Base-by-base conservation (phyloP, 768 basidiomycete genomes). In the Leucosporidium creatinivorum region DNA sequence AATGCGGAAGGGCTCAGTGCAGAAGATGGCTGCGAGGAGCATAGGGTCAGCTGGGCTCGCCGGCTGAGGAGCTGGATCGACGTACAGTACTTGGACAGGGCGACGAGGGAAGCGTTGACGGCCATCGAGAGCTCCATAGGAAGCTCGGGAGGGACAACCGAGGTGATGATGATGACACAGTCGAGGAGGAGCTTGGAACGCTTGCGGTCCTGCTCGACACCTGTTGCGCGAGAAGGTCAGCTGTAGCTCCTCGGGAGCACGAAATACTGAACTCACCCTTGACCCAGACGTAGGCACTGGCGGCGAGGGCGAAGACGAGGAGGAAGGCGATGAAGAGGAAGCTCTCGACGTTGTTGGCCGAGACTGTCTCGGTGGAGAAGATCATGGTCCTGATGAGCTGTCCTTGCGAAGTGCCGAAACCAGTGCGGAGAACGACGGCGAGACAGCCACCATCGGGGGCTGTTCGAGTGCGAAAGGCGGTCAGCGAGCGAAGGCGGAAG, bases 241-340 rank as follows among this genome's bases (percentile, higher is more conserved):
- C 25, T 48, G 13, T 36, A 44, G 55, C 18, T 51, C 63, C 8
- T n/a, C 48, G n/a, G 25, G 23, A 36, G 48, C 4, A n/a, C 21
- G 15, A 3, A 26, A 17, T n/a, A n/a, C n/a, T n/a, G n/a, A 4
- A 75, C 83, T 69, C 26, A 88, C 92, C 94, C 81, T 93, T 91
- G 36, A 87, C 84, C 96, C 96, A 98, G 30, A 98, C 96, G 80
- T 99, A 98, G 84, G 93, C 94, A 75, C 89, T 91, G 0, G 96
- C 96, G 39, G 94, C 94, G 73, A 98, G 89, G 51, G 96, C 96
- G 76, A 99, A 98, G 69, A 97, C 89, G 63, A 98, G 85, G 21
- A 98, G 81, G 83, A 99, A 98, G 4, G 93, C 96, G 68, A 99
- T 97, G 81, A 99, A 99, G 65, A 97, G 79, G 85, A 97, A 98